phyloP scores from a whole-genome alignment of 2,329 filamentous ascomycete genomes.

The Aciculosporium take region DNA sequence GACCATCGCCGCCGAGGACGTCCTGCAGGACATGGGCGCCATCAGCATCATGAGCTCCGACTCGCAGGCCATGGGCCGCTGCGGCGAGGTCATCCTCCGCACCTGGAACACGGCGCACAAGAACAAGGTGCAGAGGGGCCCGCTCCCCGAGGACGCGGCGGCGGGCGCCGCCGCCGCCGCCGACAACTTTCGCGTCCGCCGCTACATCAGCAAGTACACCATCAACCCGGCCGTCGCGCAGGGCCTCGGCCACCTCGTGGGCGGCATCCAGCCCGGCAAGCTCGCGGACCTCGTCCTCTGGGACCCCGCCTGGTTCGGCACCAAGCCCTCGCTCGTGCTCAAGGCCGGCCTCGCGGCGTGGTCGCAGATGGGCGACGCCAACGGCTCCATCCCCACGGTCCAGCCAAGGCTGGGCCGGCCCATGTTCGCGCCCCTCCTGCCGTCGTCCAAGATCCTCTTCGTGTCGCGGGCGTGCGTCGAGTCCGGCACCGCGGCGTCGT shows the following conservation, averaged over 20 bases:
- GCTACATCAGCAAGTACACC: constrained; percentile 92
- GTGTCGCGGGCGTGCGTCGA: constrained; percentile 61
- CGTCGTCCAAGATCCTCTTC: constrained; percentile 62
- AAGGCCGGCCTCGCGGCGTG: constrained; percentile 81
- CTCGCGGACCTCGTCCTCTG: constrained; percentile 80
- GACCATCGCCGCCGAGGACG: constrained; percentile 92
- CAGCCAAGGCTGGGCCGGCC: constrained; percentile 72
- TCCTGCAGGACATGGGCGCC: constrained; percentile 84
- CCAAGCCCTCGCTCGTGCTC: constrained; percentile 66
- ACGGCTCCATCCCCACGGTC: constrained; percentile 75
- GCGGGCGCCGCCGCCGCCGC: constrained; percentile 42
- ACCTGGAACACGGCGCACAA: constrained; percentile 98
- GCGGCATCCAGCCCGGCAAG: constrained; percentile 79
- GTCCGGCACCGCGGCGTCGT: constrained; percentile 51
- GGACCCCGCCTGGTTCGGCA: constrained; percentile 73
- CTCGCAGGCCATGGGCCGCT: constrained; percentile 92
- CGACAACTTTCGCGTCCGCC: constrained; percentile 84
- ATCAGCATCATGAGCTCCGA: constrained; percentile 97
- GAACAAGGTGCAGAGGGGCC: constrained; percentile 77
- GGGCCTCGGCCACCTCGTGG: constrained; percentile 76
- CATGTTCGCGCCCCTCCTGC: constrained; percentile 70
- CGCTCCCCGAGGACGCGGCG: constrained; percentile 61
- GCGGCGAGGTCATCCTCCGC: constrained; percentile 80
- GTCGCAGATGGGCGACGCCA: constrained; percentile 74
- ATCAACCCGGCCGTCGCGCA: constrained; percentile 87